Conservation (phyloP, 306 rosid genomes). For the Myrica gale region DNA sequence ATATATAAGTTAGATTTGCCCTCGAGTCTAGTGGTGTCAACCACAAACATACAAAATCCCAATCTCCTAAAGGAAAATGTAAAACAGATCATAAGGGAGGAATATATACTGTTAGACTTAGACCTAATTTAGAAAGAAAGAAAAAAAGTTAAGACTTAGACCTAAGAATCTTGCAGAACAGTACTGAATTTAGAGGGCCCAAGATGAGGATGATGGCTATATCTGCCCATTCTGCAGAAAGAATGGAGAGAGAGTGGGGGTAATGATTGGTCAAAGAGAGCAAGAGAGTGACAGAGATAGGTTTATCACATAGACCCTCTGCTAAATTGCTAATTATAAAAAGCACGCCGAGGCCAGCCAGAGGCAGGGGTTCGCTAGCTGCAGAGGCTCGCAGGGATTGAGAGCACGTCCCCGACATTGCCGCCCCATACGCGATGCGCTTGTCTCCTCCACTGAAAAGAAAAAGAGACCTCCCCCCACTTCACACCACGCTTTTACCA, state of each 20-base stretch:
- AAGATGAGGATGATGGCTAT: background rate
- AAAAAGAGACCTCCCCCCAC: background rate
- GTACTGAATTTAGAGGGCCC: background rate
- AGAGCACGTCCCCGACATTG: slow-evolving; percentile 59
- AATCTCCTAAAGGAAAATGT: too few relatives aligned
- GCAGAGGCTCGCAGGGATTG: slow-evolving; percentile 7
- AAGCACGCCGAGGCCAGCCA: slow-evolving; percentile 3
- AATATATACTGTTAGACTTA: too few relatives aligned
- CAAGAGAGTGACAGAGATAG: slow-evolving; percentile 1
- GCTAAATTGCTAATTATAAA: background rate
- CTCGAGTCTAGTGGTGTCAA: too few relatives aligned
- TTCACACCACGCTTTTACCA: background rate
- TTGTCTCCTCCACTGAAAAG: background rate
- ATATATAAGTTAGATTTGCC: too few relatives aligned
- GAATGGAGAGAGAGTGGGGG: background rate
- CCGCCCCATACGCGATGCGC: slow-evolving; percentile 31
- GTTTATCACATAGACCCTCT: background rate
- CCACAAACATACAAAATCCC: too few relatives aligned
- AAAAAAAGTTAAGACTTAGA: too few relatives aligned
- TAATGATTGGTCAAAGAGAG: slow-evolving; percentile 9
- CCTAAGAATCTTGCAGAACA: too few relatives aligned
- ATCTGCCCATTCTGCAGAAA: background rate
- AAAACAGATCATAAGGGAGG: too few relatives aligned
- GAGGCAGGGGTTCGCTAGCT: background rate
- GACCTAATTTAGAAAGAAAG: too few relatives aligned